Evolutionary conservation across 805 yeast species (phyloP), one percentile per base, ranked within the genome.

Genomic region (Saturnispora zaruensis): DNA sequence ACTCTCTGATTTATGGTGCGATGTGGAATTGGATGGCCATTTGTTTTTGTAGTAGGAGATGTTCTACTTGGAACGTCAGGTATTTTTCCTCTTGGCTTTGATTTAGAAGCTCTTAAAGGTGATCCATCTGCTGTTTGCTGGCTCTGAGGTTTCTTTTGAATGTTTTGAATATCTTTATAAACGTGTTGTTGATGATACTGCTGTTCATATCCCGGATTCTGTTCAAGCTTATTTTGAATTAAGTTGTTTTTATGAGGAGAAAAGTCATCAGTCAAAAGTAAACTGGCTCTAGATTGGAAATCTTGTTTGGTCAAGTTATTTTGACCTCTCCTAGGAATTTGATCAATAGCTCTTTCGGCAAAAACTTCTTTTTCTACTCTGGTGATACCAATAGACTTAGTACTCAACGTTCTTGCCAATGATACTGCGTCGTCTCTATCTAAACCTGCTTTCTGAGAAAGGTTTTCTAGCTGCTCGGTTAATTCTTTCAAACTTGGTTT

Each of bases 381-480:
- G 11, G 80, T 75, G 55, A 73, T 73, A 11, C 85, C 84, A 26
- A 84, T 69, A 0, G 87, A 78, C 0, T 84, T 76, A 44, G 87
- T 76, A 2, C 91, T 83, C 45, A 88, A 71, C 1, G 93, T 81
- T 59, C 95, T 71, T 0, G 95, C 96, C 50, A 87, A 70, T 0
- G 95, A 80, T 5, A 84, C 82, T 0, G 96, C 95, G 68, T 87
- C 95, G 37, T 82, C 77, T 4, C 88, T 81, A 48, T 80, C 82
- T 65, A 86, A 67, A 0, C 95, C 93, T 0, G 91, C 95, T 65
- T 81, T 71, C 55, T 81, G 83, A 0, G 91, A 80, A 43, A 89
- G 69, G 43, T 75, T 78, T 55, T 86, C 84, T 49, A 90, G 70
- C 64, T 90, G 96, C 53, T 70, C 78, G 3, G 95, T 83, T 34